Evolutionary conservation across 2,329 filamentous ascomycete species (phyloP), one percentile per base, ranked within the genome.

Genomic region (Cladorrhinum sp.): DNA sequence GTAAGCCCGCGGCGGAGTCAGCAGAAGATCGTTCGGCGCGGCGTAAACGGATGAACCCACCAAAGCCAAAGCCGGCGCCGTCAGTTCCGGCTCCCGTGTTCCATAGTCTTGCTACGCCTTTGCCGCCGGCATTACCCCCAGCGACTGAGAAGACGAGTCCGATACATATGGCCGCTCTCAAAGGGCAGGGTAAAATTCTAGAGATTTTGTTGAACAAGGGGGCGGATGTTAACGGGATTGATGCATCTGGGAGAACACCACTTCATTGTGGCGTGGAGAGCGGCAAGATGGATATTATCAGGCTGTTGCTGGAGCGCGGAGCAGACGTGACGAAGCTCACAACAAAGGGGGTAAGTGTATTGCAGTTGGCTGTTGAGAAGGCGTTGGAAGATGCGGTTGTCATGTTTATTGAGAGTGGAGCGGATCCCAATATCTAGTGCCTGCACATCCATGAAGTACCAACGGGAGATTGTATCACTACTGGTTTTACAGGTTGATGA

Each of bases 201-300:
- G 58, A 61, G 32, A 66, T 67, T 7, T 13, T 68, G 29, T 57
- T 68, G 16, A 58, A 63, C 49, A 65, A 63, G 45, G 66, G 66
- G 3, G 66, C 58, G 0, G 61, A 67, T 16, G 53, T 65, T 32
- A 62, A 67, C 29, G 58, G 50, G 10, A 25, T 59, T 3, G 66
- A 68, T 52, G 22, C 50, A 13, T 63, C 62, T 2, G 66, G 66
- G 7, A 52, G 64, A 24, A 67, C 65, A 5, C 57, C 65, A n/a
- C 58, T 68, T 27, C 66, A 67, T 27, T 67, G 60, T 18, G 65
- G 62, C 1, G 56, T 66, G 2, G 65, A 66, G 61, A 62, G 65
- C 1, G 51, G 56, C 12, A 55, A 55, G 16, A 62, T 64, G 58
- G 60, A 66, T 36, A 36, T 50, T 1, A 50, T 67, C 18, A 59